A percentile compares a stretch with the other conserved stretches of the same genome.
phyloP scores from a whole-genome alignment of 805 yeast genomes.

The Yamadazyma paraphyllophila region DNA sequence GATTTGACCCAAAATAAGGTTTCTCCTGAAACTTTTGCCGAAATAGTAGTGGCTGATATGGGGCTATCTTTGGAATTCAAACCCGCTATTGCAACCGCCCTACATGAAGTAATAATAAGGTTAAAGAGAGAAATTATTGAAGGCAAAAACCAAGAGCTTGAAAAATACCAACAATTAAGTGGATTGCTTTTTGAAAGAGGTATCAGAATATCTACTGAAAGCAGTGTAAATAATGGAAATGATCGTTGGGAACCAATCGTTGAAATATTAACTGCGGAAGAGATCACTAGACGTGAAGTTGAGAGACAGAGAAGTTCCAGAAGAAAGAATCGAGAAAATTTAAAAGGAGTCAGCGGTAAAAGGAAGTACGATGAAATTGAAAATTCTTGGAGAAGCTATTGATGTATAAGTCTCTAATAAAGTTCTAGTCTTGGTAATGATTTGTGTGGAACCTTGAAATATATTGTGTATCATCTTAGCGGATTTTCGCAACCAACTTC shows the following conservation, averaged over 20 bases:
- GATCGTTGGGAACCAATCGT: constrained; percentile 85
- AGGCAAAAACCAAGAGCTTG: constrained; percentile 39
- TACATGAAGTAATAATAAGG: constrained; percentile 75
- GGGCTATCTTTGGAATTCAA: constrained; percentile 83
- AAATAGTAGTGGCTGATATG: constrained; percentile 75
- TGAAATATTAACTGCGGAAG: constrained; percentile 85
- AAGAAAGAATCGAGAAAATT: constrained; percentile 88
- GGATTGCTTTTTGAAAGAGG: constrained; percentile 45
- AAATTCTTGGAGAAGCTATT: constrained; percentile 15
- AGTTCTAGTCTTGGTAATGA: not conserved
- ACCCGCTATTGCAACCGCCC: constrained; percentile 83
- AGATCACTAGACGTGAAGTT: constrained; percentile 90
- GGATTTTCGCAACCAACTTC: not conserved
- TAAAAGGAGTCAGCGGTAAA: constrained; percentile 44
- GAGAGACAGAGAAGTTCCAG: constrained; percentile 91
- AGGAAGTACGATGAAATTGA: constrained; percentile 56
- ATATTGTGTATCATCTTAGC: not conserved
- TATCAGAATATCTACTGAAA: constrained; percentile 49
- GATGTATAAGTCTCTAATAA: not conserved
- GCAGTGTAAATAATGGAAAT: constrained; percentile 73
- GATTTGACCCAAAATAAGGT: constrained; percentile 56
- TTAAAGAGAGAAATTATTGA: constrained; percentile 75
- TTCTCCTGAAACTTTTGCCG: constrained; percentile 84
- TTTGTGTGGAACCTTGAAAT: not conserved
- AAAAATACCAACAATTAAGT: constrained; percentile 40